phyloP scores from a whole-genome alignment of 306 rosid species.

The Vachellia collinsii region DNA sequence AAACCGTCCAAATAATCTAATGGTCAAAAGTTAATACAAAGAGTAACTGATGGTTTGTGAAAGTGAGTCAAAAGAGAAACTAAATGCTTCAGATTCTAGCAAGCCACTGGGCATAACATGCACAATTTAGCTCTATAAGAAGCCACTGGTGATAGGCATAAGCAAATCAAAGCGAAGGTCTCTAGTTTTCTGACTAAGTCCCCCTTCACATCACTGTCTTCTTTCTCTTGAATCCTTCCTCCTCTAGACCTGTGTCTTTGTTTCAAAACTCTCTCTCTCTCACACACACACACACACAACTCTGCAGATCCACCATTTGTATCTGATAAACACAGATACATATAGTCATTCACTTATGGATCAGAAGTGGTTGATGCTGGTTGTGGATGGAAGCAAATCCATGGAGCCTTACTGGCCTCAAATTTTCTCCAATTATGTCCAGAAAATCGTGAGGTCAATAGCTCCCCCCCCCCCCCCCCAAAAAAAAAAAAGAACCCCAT shows the following conservation, averaged over 20 bases:
- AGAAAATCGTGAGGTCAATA: constrained; percentile 15
- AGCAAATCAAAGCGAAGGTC: background rate
- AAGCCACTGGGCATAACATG: background rate
- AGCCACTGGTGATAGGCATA: background rate
- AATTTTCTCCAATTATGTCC: background rate
- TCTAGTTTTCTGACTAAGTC: background rate
- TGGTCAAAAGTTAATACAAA: background rate
- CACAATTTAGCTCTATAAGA: background rate
- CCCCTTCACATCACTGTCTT: background rate
- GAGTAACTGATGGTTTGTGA: background rate
- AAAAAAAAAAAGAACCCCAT: too few relatives aligned
- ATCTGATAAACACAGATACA: too few relatives aligned
- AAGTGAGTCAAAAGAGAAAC: background rate
- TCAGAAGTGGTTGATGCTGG: background rate
- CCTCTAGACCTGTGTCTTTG: background rate
- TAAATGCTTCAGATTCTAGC: background rate
- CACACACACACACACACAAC: fast-evolving
- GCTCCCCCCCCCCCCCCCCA: background rate
- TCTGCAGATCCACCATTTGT: background rate
- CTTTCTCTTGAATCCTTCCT: background rate
- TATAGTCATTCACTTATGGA: background rate
- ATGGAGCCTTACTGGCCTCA: constrained; percentile 6
- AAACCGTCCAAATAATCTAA: background rate
- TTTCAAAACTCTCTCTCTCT: background rate
- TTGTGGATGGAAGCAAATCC: constrained; percentile 20